phyloP scores from a whole-genome alignment of 257 asterid species.

The Mitragyna speciosa region DNA sequence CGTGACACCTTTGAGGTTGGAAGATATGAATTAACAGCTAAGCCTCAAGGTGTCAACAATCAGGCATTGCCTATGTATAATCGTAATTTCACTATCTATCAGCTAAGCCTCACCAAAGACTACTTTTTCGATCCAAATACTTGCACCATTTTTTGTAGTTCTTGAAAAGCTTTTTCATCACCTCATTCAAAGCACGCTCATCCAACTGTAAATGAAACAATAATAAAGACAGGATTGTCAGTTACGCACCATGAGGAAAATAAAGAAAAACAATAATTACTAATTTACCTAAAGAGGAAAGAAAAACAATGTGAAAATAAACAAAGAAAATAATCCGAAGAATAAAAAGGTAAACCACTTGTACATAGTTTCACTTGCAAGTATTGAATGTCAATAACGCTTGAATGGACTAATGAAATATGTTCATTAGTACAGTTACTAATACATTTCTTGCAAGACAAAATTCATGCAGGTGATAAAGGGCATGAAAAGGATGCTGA shows the following conservation, averaged over 20 bases:
- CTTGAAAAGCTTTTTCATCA: constrained; percentile 97
- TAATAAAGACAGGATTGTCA: neutral
- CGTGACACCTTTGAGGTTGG: neutral
- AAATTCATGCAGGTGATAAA: neutral
- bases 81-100: neutral
- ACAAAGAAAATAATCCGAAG: neutral
- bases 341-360: neutral
- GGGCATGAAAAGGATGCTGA: neutral
- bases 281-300: neutral
- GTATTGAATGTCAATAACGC: neutral
- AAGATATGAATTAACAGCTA: neutral
- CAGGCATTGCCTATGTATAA: neutral
- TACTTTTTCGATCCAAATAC: constrained; percentile 93
- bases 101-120: constrained; percentile 66
- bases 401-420: neutral
- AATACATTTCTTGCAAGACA: neutral
- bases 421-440: neutral
- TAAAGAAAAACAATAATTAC: neutral
- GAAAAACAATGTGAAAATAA: neutral
- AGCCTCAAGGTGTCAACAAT: neutral
- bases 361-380: neutral
- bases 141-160: constrained; percentile 99
- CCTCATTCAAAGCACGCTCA: constrained; percentile 95
- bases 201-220: constrained; percentile 61
- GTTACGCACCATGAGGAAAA: neutral